phyloP scores from a whole-genome alignment of 768 basidiomycete genomes.

The Lactarius indigo region DNA sequence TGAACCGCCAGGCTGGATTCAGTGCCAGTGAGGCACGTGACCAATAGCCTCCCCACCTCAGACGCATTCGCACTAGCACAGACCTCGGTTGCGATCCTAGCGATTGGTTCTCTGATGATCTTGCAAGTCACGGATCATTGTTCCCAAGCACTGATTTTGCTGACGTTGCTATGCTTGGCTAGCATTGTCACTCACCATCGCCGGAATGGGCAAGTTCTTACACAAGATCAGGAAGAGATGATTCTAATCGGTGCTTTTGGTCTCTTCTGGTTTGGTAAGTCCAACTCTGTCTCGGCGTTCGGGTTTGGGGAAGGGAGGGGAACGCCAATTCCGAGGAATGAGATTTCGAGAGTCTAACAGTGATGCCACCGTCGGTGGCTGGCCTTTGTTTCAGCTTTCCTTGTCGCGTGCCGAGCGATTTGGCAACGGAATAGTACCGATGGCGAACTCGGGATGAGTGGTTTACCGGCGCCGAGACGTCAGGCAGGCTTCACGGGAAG shows the following conservation, averaged over 20 bases:
- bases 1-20: slow-evolving; percentile 12
- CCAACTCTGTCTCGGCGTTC: neutral
- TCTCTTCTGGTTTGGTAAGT: slow-evolving; percentile 73
- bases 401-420: slow-evolving; percentile 42
- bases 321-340: neutral
- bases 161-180: neutral
- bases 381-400: slow-evolving; percentile 34
- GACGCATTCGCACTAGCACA: slow-evolving; percentile 44
- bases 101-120: slow-evolving; percentile 59
- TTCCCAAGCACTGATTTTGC: neutral
- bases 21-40: slow-evolving; percentile 14
- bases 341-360: neutral
- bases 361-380: neutral
- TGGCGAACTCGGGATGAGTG: slow-evolving; percentile 22
- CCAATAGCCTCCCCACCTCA: slow-evolving; percentile 11
- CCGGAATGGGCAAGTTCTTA: slow-evolving; percentile 55
- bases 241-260: slow-evolving; percentile 68
- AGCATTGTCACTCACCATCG: slow-evolving; percentile 71
- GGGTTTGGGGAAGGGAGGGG: neutral
- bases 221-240: slow-evolving; percentile 70
- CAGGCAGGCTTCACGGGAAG: slow-evolving; percentile 22
- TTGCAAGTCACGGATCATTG: slow-evolving; percentile 44
- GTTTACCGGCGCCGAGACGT: slow-evolving; percentile 23
- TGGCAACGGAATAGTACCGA: slow-evolving; percentile 18
- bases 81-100: slow-evolving; percentile 67